Base-by-base conservation (phyloP, 208 protist genomes). In the Trypanosoma lewisi region DNA sequence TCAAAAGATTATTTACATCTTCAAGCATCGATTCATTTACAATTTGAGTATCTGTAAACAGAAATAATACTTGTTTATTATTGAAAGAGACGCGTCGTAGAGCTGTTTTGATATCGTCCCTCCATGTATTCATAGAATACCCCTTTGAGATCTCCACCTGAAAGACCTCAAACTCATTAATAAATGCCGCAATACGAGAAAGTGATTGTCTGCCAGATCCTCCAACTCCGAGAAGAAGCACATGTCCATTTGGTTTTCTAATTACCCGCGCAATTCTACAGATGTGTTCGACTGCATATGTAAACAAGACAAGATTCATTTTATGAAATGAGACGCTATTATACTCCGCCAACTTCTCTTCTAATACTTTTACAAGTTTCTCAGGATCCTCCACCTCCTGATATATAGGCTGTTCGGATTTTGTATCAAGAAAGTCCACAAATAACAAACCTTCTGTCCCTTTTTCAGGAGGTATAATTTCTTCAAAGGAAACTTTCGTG, bases 1-100 rank as follows among this genome's bases (percentile, higher is more conserved):
- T 99, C 2, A 99, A 78, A 2, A 99, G 77, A 74, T 98, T 99
- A 86, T 99, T 99, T 21, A 99, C 87, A 74, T 99, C 98, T 83
- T 99, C 98, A 8, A 99, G 75, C 89, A 99, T 99, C 28, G 82
- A 70, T 64, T 99, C 97, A 57, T 96, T 75, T 37, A 98, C 87
- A 68, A 99, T 98, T 73, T 99, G 98, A 2, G 98, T 98, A 81
- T 99, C 98, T 14, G 92, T 89, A 62, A 99, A 94, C 14, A 99
- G 82, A 72, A 99, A 99, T 4, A 99, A 91, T n/a, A 93, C 75
- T 60, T 99, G 91, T 55, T 98, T 83, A 50, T 97, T 97, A 42
- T 98, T 78, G 70, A 98, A 86, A 27, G 96, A 97, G 19, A 97
- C 93, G 16, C 73, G 72, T 42, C 84, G 65, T 42, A 99, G 85